Percentiles rank a stretch among this genome's conserved stretches.
Evolutionary conservation across 164 flowering plant species (phyloP).

Genomic region (Kalanchoe fedtschenkoi): DNA sequence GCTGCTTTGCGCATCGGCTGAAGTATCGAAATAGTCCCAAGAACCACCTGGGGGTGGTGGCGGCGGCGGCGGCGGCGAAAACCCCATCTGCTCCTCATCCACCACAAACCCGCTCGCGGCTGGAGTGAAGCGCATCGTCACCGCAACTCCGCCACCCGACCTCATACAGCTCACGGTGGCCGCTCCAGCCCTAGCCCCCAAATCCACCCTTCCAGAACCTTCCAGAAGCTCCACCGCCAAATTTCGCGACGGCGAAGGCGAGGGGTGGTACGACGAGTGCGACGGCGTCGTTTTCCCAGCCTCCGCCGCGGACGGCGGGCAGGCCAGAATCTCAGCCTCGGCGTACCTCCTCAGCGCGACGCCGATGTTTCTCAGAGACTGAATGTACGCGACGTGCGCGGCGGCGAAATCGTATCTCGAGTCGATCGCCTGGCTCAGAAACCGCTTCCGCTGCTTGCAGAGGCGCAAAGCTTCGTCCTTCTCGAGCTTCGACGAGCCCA

Average conservation of each 20-base stretch:
- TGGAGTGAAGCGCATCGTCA: slow-evolving; percentile 46
- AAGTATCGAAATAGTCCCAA: slow-evolving; percentile 81
- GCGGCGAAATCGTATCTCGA: slow-evolving; percentile 76
- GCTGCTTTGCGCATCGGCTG: slow-evolving; percentile 32
- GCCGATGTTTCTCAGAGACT: slow-evolving; percentile 67
- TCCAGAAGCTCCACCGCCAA: slow-evolving; percentile 43
- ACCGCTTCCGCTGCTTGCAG: slow-evolving; percentile 60
- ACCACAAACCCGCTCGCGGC: slow-evolving; percentile 18
- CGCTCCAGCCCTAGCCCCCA: slow-evolving; percentile 19
- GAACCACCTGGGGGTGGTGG: slow-evolving; percentile 57
- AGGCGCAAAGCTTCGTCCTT: slow-evolving; percentile 56
- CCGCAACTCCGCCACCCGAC: slow-evolving; percentile 33
- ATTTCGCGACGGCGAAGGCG: slow-evolving; percentile 62
- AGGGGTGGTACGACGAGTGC: slow-evolving; percentile 52
- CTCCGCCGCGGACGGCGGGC: slow-evolving; percentile 48
- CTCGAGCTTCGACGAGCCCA: slow-evolving; percentile 37
- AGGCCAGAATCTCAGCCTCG: slow-evolving; percentile 57
- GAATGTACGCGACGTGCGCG: slow-evolving; percentile 64
- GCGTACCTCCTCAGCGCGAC: slow-evolving; percentile 67
- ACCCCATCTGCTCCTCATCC: slow-evolving; percentile 39
- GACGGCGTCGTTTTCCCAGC: slow-evolving; percentile 70
- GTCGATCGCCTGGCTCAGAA: slow-evolving; percentile 75
- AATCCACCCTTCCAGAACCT: slow-evolving; percentile 38
- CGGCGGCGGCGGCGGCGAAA: slow-evolving; percentile 48
- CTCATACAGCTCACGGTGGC: slow-evolving; percentile 61